Percentiles rank a stretch among this genome's conserved stretches.
Evolutionary conservation across 2,329 filamentous ascomycete genomes (phyloP).

Genomic region (Ophiocordyceps unilateralis): DNA sequence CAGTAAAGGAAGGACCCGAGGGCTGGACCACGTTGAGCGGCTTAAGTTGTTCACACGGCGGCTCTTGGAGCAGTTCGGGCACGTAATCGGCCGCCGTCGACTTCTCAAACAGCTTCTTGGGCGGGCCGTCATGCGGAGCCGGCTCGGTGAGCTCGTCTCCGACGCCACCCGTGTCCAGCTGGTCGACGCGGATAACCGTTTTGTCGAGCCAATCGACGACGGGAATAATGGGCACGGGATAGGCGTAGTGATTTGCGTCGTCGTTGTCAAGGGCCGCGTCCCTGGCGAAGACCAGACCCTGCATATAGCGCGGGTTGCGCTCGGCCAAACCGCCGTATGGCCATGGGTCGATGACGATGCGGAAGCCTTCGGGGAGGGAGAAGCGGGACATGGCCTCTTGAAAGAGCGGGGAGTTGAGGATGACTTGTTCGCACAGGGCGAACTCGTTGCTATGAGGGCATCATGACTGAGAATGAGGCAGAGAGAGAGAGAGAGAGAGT

Average conservation of each 20-base stretch:
- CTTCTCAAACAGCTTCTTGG: conserved; percentile 10
- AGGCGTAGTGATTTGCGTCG: conserved; percentile 39
- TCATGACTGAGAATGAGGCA: conserved; percentile 16
- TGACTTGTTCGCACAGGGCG: conserved; percentile 11
- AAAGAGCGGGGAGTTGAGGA: conserved; percentile 11
- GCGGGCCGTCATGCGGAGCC: conserved; percentile 8
- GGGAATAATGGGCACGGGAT: conserved; percentile 31
- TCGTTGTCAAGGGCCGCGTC: conserved; percentile 16
- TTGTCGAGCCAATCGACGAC: conserved; percentile 17
- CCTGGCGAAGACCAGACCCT: conserved; percentile 15
- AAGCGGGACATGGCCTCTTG: conserved; percentile 13
- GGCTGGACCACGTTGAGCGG: conserved; percentile 32
- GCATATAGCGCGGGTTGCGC: conserved; percentile 13
- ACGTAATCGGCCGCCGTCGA: conserved; percentile 19
- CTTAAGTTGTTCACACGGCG: conserved; percentile 34
- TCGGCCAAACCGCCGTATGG: conserved; percentile 13
- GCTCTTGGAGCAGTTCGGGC: conserved; percentile 21
- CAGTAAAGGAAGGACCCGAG: conserved; percentile 19
- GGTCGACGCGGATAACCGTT: conserved; percentile 16
- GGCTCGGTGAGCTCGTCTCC: conserved; percentile 2
- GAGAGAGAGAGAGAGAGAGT: background rate
- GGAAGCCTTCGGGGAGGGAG: conserved; percentile 10
- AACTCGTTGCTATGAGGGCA: background rate
- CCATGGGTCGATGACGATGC: conserved; percentile 17
- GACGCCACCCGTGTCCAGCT: conserved; percentile 15